Base-by-base conservation (phyloP, 2,329 filamentous ascomycete genomes). In the Diaporthe aspalathi region DNA sequence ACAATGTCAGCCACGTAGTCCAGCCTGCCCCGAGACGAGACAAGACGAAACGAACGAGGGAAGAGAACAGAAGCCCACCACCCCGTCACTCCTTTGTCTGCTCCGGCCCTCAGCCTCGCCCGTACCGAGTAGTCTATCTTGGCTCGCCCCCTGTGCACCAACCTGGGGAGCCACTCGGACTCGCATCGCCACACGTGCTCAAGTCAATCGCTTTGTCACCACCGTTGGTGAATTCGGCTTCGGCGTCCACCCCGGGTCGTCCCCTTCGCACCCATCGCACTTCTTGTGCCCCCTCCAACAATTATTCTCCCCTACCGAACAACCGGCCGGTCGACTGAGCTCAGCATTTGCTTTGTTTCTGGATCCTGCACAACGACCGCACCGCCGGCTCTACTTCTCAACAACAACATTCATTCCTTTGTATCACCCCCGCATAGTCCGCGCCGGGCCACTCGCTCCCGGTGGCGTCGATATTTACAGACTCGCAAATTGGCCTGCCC, bases 1-100 rank as follows among this genome's bases (percentile, higher is more conserved):
- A 54, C 45, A 68, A 68, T 68, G 67, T 52, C 54, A 60, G 53
- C 50, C 67, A 68, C 56, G 32, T 68, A 68, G 67, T n/a, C 67
- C 50, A 52, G 60, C 29, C 53, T 50, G 50, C 67, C 67, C 67
- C 53, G 29, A 68, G 66, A 57, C 66, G 27, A 68, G 66, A 68
- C 66, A 32, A 60, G 63, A 67, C 50, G 65, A 56, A 24, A 54
- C 66, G 66, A 68, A 68, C 17, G 60, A 65, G 45, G 43, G 29
- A 35, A 24, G 27, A 22, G n/a, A 63, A 50, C 43, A 38, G 60
- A 38, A 49, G 40, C 40, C 57, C 57, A 27, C 24, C 57, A 27
- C 24, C 57, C 47, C 17, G 57, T 63, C 57, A 63, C 57, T 63
- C 57, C 43, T 50, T 50, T 65, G 40, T 60, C 67, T 57, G 43